Evolutionary conservation across 768 basidiomycete species (phyloP).

Genomic region (Hygrocybe punicea): DNA sequence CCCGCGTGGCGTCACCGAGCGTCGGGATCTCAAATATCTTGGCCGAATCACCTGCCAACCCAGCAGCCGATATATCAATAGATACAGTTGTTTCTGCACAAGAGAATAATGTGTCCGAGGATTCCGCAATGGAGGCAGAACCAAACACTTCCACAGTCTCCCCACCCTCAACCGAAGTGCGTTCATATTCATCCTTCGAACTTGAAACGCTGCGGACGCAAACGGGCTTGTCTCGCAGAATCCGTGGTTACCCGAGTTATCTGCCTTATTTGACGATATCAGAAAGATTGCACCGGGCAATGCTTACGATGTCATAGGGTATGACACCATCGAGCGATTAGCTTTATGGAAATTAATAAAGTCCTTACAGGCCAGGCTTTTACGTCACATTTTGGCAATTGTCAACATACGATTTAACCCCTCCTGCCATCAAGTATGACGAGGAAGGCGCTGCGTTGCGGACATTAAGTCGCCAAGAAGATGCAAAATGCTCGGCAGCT

Average conservation of each 20-base stretch:
- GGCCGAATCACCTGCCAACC: constrained; percentile 21
- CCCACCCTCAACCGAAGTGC: constrained; percentile 39
- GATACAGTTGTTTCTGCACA: constrained; percentile 18
- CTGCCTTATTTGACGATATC: constrained; percentile 71
- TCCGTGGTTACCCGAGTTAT: constrained; percentile 78
- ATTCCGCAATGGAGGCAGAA: constrained; percentile 55
- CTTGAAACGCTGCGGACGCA: background rate
- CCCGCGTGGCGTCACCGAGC: constrained; percentile 65
- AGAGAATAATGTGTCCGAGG: constrained; percentile 28
- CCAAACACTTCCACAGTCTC: constrained; percentile 23
- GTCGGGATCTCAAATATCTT: constrained; percentile 19
- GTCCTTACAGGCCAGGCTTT: constrained; percentile 69
- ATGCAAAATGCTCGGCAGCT: constrained; percentile 56
- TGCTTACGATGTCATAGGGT: constrained; percentile 70
- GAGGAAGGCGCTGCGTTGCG: constrained; percentile 65
- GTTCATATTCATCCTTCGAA: constrained; percentile 10
- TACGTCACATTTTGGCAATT: constrained; percentile 97
- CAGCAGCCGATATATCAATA: constrained; percentile 21
- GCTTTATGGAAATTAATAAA: constrained; percentile 10
- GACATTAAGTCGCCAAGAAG: constrained; percentile 64
- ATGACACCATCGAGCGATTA: constrained; percentile 25
- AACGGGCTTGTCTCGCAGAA: constrained; percentile 37
- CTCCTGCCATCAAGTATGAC: constrained; percentile 74
- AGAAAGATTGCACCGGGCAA: constrained; percentile 66
- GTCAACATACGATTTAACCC: constrained; percentile 82